Evolutionary conservation across 305 asterid genomes (phyloP), one percentile per base, ranked within the genome.

Genomic region (Fraxinus latifolia): DNA sequence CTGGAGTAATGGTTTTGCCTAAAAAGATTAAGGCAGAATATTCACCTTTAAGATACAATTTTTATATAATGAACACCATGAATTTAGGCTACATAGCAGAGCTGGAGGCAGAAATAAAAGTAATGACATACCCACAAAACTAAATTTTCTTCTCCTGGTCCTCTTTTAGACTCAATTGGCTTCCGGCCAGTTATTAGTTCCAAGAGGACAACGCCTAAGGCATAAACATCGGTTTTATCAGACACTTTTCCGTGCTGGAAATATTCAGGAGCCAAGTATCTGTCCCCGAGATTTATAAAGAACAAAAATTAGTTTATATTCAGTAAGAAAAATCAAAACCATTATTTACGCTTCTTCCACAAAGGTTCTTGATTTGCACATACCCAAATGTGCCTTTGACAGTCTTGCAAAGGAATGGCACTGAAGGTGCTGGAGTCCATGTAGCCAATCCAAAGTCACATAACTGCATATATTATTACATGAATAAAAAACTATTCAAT

Each of bases 351-450:
- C 39, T 39, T 74, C 31, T 31, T 39, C 58, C 12, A 14, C 58
- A 29, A 32, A 73, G 25, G 42, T 73, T 44, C 34, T 17, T 44
- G 50, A 37, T 33, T 47, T 68, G 68, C 11, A 8, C 89, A 32
- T 93, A 95, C 98, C 98, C 98, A n/a, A 95, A 92, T 60, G 98
- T 95, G 80, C 97, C 98, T 83, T 95, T 95, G 15, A 95, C 98
- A 44, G 98, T 95, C 81, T 93, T 95, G 91, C 98, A 95, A 32
- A 93, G 94, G 87, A 95, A 95, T 29, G 97, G 97, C 2, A 93
- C 90, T 2, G 97, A 95, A 25, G 98, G 97, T 34, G 97, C 92
- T 81, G 89, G 89, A 67, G 97, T 95, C 98, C 97, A 95, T 50
- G 96, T 88, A 23, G 98, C 98, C 90, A 94, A 89, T 34, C 98